These are phyloP conservation scores for Fusarium aywerte DNA, from an alignment of 2,329 filamentous ascomycete species.

Conservation along the genomic window DNA sequence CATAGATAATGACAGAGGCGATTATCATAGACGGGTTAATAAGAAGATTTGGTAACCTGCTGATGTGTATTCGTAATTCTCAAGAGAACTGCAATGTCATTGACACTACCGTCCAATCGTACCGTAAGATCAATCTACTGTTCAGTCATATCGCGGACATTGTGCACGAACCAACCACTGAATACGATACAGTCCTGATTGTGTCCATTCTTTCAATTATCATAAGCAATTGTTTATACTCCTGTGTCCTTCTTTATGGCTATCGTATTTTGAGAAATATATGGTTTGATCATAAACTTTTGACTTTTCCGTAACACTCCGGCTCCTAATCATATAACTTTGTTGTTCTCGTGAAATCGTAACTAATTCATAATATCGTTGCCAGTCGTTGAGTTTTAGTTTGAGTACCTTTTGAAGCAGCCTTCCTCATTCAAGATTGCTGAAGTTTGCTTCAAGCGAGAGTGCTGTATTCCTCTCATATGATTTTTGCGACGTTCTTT, in stretches of 20 bases:
- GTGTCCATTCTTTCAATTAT: background rate
- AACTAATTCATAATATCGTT: conserved; percentile 38
- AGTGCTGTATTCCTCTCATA: conserved; percentile 46
- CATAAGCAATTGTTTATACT: background rate
- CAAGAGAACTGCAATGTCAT: background rate
- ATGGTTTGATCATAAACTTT: conserved; percentile 27
- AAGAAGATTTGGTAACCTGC: conserved; percentile 5
- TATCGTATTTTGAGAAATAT: conserved; percentile 11
- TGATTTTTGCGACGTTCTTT: background rate
- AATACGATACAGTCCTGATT: background rate
- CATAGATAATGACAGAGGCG: conserved; percentile 11
- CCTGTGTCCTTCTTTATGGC: conserved; percentile 1
- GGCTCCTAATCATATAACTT: conserved; percentile 7
- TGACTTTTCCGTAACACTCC: conserved; percentile 14
- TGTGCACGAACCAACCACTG: background rate
- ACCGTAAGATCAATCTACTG: background rate
- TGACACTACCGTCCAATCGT: background rate
- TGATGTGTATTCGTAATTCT: background rate
- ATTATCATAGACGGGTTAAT: background rate
- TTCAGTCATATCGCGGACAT: background rate
- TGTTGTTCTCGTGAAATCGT: conserved; percentile 40
- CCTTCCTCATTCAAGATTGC: background rate
- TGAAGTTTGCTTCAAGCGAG: conserved; percentile 20
- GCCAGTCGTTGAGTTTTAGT: conserved; percentile 26
- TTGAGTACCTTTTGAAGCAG: background rate